Evolutionary conservation across 768 basidiomycete genomes (phyloP).

Genomic region (Leccinum ochraceum): DNA sequence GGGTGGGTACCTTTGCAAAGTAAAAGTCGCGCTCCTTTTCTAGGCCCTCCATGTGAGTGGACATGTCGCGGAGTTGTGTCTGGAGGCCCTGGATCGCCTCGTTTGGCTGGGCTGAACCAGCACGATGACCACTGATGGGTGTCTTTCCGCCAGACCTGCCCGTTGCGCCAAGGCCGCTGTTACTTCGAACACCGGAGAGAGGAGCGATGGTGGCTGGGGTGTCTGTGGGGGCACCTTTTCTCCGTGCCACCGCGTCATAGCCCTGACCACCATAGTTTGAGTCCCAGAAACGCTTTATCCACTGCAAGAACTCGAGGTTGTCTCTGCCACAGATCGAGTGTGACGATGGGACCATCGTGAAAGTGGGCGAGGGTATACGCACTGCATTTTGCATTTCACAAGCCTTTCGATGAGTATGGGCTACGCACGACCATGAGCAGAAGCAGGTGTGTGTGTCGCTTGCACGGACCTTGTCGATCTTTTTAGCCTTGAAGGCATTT

Average conservation of each 20-base stretch:
- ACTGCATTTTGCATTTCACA: slow-evolving; percentile 99
- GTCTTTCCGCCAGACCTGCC: slow-evolving; percentile 68
- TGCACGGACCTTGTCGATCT: slow-evolving; percentile 84
- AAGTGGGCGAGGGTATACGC: slow-evolving; percentile 37
- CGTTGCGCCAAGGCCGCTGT: slow-evolving; percentile 37
- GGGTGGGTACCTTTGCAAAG: slow-evolving; percentile 81
- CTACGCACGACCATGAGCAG: slow-evolving; percentile 40
- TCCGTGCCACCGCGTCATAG: slow-evolving; percentile 83
- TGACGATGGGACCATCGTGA: slow-evolving; percentile 18
- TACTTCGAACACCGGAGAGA: slow-evolving; percentile 44
- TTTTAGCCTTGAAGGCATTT: slow-evolving; percentile 85
- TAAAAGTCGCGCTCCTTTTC: slow-evolving; percentile 99
- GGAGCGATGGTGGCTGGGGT: slow-evolving; percentile 80
- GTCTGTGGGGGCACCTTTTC: slow-evolving; percentile 76
- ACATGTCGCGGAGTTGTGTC: slow-evolving; percentile 79
- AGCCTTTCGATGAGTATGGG: slow-evolving; percentile 95
- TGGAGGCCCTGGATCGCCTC: slow-evolving; percentile 71
- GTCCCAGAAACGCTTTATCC: slow-evolving; percentile 97
- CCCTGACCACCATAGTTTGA: slow-evolving; percentile 82
- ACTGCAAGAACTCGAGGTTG: slow-evolving; percentile 98
- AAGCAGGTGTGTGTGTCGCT: slow-evolving; percentile 1
- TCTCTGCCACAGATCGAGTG: slow-evolving; percentile 52
- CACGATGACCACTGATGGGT: slow-evolving; percentile 66
- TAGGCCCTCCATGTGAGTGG: slow-evolving; percentile 78
- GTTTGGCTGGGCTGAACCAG: slow-evolving; percentile 64